Percentiles rank a stretch among this genome's conserved stretches.
These are phyloP conservation scores for Cyclotella baltica DNA, from an alignment of 108 stramenopile genomes.

Conservation along the genomic window DNA sequence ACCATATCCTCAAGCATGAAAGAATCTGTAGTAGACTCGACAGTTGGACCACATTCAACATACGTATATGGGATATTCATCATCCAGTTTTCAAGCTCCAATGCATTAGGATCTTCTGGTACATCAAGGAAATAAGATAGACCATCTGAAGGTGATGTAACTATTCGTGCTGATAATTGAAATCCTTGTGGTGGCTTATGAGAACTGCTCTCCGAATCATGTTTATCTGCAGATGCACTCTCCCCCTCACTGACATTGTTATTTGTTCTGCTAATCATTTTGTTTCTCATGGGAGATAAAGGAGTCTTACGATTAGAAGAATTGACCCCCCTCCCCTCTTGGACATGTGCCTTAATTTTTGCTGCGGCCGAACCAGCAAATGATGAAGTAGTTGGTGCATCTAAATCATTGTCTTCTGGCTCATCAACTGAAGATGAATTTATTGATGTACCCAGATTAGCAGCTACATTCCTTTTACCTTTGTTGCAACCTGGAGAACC, in stretches of 20 bases:
- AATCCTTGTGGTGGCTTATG: slow-evolving; percentile 53
- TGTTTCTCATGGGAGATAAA: slow-evolving; percentile 1
- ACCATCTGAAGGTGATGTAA: slow-evolving; percentile 56
- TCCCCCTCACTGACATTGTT: slow-evolving; percentile 5
- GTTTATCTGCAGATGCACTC: neutral
- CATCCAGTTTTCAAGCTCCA: slow-evolving; percentile 20
- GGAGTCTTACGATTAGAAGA: neutral
- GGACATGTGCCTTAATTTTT: slow-evolving; percentile 34
- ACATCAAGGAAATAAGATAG: slow-evolving; percentile 52
- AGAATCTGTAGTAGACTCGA: slow-evolving; percentile 55
- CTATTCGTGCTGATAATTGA: slow-evolving; percentile 36
- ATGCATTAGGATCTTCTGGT: neutral
- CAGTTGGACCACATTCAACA: slow-evolving; percentile 45
- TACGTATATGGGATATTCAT: slow-evolving; percentile 48
- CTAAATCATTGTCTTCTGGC: slow-evolving; percentile 9
- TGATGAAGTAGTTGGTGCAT: slow-evolving; percentile 10
- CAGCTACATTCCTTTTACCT: slow-evolving; percentile 15
- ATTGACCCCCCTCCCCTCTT: slow-evolving; percentile 17
- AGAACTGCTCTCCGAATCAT: neutral
- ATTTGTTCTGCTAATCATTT: too few species aligned
- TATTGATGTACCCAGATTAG: slow-evolving; percentile 7
- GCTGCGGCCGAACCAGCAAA: slow-evolving; percentile 45
- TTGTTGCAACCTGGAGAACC: slow-evolving; percentile 42
- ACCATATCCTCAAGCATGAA: slow-evolving; percentile 41
- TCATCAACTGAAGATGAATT: slow-evolving; percentile 20